Conservation (phyloP, 202 grass and related monocot species). For the Zizania palustris region DNA sequence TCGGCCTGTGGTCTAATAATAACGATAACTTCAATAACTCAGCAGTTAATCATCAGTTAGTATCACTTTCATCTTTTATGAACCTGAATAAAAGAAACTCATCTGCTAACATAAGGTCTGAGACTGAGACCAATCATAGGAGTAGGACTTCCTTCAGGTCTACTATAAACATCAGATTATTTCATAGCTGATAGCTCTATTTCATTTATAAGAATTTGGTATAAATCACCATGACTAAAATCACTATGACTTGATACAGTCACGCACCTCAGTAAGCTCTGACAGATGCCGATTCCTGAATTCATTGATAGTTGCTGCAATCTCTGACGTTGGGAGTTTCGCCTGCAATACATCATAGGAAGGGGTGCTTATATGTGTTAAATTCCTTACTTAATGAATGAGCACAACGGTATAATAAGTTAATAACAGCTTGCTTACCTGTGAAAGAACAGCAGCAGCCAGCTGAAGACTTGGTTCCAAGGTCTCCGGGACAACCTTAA, state of each 20-base stretch:
- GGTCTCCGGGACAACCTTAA: slow-evolving; percentile 94
- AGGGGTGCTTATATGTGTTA: slow-evolving; percentile 8
- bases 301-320: slow-evolving; percentile 89
- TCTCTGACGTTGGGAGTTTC: slow-evolving; percentile 95
- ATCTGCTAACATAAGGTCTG: no score
- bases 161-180: background rate
- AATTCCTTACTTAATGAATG: slow-evolving; percentile 27
- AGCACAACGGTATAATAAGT: slow-evolving; percentile 12
- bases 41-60: background rate
- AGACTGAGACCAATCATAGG: background rate
- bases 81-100: background rate
- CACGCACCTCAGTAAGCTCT: slow-evolving; percentile 87
- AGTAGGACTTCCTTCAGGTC: background rate
- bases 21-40: background rate
- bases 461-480: slow-evolving; percentile 99
- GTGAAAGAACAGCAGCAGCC: slow-evolving; percentile 96
- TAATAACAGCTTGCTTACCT: slow-evolving; percentile 59
- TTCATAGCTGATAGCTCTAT: background rate
- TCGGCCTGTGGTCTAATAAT: no score
- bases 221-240: slow-evolving; percentile 11
- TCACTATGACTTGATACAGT: slow-evolving; percentile 16
- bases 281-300: slow-evolving; percentile 93
- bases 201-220: background rate
- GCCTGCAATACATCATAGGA: slow-evolving; percentile 50
- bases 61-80: no score